phyloP scores from a whole-genome alignment of 108 stramenopile genomes.

The Skeletonema tropicum region DNA sequence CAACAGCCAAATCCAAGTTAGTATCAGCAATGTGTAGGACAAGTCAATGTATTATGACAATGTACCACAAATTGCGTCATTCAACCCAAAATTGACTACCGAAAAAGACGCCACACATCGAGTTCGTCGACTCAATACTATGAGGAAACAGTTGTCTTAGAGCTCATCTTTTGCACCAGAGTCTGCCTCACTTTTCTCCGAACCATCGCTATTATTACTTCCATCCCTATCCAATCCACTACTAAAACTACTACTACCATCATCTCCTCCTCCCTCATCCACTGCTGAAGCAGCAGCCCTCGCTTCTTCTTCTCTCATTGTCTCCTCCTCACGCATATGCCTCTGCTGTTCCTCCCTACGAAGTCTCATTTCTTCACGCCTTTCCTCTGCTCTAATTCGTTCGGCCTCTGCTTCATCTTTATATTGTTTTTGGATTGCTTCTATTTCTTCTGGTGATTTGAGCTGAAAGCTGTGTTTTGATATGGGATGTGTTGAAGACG shows the following conservation, averaged over 20 bases:
- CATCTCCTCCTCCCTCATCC: no score
- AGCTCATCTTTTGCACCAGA: background rate
- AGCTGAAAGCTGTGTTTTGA: background rate
- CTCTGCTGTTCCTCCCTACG: background rate
- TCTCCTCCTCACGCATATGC: background rate
- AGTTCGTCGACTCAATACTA: background rate
- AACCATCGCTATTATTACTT: background rate
- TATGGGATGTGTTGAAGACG: background rate
- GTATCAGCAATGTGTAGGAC: background rate
- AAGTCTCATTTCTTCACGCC: background rate
- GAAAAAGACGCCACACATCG: background rate
- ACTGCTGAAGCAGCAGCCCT: no score
- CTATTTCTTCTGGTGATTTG: constrained; percentile 2
- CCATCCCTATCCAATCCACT: no score
- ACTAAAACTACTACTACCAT: no score
- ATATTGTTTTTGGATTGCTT: background rate
- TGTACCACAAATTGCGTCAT: background rate
- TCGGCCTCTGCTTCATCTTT: background rate
- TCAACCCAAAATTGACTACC: background rate
- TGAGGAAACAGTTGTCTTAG: background rate
- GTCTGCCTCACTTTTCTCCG: background rate
- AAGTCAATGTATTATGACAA: background rate
- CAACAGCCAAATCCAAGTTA: background rate
- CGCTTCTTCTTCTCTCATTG: no score
- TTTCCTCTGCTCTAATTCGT: background rate